Percentiles rank a stretch among this genome's conserved stretches.
phyloP scores from a whole-genome alignment of 176 grass and related monocot species.

The Neostapfia colusana region DNA sequence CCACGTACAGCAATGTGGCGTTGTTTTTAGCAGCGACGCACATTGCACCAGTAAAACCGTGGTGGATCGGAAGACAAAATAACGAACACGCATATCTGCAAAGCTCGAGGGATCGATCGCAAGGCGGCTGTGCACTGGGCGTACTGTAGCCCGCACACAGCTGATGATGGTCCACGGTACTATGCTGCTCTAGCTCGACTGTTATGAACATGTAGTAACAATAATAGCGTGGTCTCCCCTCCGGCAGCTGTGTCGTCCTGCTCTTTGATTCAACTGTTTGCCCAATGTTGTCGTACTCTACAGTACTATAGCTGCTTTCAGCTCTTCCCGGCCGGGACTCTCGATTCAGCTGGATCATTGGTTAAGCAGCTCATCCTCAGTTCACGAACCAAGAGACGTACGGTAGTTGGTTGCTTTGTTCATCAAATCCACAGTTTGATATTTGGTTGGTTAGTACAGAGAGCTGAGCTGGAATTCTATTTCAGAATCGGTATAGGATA shows the following conservation, averaged over 20 bases:
- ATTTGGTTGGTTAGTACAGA: too few relatives aligned
- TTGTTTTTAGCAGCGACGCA: too few relatives aligned
- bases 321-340: background rate
- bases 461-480: too few relatives aligned
- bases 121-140: background rate
- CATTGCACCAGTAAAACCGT: too few relatives aligned
- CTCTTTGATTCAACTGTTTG: background rate
- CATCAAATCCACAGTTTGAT: too few relatives aligned
- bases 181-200: slow-evolving; percentile 1
- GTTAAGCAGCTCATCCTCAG: background rate
- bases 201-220: slow-evolving; percentile 7
- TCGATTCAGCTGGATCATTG: background rate
- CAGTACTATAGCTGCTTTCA: too few relatives aligned
- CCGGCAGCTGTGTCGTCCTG: background rate
- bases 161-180: background rate
- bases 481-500: background rate
- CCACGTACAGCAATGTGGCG: background rate
- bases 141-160: slow-evolving; percentile 1
- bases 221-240: slow-evolving; percentile 22
- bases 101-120: background rate
- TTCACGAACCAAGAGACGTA: background rate
- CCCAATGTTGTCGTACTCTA: background rate
- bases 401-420: too few relatives aligned
- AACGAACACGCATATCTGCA: background rate
- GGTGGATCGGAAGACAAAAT: background rate